Evolutionary conservation across 768 basidiomycete genomes (phyloP).

Genomic region (Suillus bovinus): DNA sequence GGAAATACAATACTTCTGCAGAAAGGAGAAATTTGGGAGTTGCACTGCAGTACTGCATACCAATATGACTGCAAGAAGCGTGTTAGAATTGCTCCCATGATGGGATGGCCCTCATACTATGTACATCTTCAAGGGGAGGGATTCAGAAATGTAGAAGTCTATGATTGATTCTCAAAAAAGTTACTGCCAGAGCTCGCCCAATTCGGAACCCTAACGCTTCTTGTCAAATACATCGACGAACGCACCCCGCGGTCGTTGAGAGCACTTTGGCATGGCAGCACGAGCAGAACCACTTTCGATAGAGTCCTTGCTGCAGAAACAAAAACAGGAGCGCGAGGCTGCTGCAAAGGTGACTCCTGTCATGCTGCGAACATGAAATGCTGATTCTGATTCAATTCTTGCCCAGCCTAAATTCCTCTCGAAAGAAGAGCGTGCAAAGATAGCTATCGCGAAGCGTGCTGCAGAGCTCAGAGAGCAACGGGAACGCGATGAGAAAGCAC

Average conservation of each 20-base stretch:
- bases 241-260: neutral
- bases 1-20: too few relatives aligned
- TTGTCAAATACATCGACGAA: slow-evolving; percentile 14
- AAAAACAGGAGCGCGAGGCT: slow-evolving; percentile 86
- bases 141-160: too few relatives aligned
- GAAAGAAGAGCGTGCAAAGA: slow-evolving; percentile 86
- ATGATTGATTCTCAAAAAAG: too few relatives aligned
- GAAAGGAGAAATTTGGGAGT: too few relatives aligned
- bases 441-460: slow-evolving; percentile 86
- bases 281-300: slow-evolving; percentile 81
- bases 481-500: slow-evolving; percentile 60
- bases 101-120: too few relatives aligned
- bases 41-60: too few relatives aligned
- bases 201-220: slow-evolving; percentile 10
- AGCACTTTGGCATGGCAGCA: slow-evolving; percentile 41
- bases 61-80: too few relatives aligned
- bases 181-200: neutral
- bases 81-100: too few relatives aligned
- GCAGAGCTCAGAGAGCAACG: slow-evolving; percentile 79
- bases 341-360: slow-evolving; percentile 72
- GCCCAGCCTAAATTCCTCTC: slow-evolving; percentile 88
- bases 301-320: slow-evolving; percentile 82
- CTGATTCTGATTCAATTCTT: slow-evolving; percentile 14
- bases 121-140: too few relatives aligned
- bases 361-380: neutral